A percentile compares a stretch with the other conserved stretches of the same genome.
Conservation (phyloP, 164 flowering plant genomes). For the Sextonia rubra region DNA sequence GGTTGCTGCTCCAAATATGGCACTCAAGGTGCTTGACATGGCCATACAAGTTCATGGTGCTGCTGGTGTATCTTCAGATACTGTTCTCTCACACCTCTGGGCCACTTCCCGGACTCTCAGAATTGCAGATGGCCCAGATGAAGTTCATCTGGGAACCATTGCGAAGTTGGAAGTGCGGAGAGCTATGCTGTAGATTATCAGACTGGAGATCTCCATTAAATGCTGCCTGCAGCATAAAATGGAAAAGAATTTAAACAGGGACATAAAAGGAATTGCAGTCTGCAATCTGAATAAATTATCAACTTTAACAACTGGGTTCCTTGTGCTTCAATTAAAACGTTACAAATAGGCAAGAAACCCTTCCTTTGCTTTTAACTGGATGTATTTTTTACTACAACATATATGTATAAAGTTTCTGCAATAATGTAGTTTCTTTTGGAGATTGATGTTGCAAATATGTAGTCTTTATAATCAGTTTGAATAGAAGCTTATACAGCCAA, state of each 20-base stretch:
- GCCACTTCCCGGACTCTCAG: conserved; percentile 81
- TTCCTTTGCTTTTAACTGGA: no score
- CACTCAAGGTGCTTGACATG: conserved; percentile 80
- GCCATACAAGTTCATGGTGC: conserved; percentile 99
- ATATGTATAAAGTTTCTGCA: no score
- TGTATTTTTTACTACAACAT: no score
- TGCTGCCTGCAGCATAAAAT: background rate
- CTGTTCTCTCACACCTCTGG: conserved; percentile 88
- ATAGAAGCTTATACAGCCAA: no score
- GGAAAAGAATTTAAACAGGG: background rate
- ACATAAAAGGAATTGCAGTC: background rate
- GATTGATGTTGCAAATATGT: no score
- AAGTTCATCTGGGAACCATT: conserved; percentile 90
- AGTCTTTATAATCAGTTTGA: no score
- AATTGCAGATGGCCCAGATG: conserved; percentile 99
- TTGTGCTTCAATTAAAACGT: no score
- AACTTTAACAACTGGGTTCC: background rate
- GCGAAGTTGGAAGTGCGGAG: conserved; percentile 77
- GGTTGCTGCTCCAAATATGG: conserved; percentile 97
- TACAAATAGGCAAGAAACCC: no score
- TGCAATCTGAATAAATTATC: background rate
- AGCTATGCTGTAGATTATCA: conserved; percentile 56
- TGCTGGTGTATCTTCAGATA: conserved; percentile 87
- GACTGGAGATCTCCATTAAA: background rate
- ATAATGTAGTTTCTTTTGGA: no score